Percentiles rank a stretch among this genome's conserved stretches.
phyloP scores from a whole-genome alignment of 768 basidiomycete genomes.

The Boletus rufocinnamomeus region DNA sequence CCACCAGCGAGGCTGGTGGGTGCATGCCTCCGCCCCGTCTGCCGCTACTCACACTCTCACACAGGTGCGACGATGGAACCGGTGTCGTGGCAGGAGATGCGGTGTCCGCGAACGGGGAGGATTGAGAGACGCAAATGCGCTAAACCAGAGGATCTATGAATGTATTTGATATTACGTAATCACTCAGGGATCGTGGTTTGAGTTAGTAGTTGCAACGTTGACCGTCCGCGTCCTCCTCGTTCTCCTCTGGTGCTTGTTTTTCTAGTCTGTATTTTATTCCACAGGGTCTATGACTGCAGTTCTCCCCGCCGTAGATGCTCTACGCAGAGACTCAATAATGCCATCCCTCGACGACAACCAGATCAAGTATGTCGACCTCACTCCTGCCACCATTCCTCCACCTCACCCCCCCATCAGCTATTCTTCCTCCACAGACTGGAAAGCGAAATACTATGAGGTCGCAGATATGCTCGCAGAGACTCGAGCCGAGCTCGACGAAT shows the following conservation, averaged over 20 bases:
- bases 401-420: constrained; percentile 44
- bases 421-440: constrained; percentile 69
- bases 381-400: constrained; percentile 18
- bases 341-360: constrained; percentile 63
- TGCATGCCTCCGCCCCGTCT: constrained; percentile 7
- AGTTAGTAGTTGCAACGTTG: constrained; percentile 14
- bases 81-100: constrained; percentile 90
- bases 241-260: constrained; percentile 10
- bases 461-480: constrained; percentile 85
- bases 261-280: constrained; percentile 26
- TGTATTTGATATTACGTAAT: constrained; percentile 21
- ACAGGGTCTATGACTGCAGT: constrained; percentile 58
- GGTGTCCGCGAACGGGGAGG: constrained; percentile 77
- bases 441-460: constrained; percentile 76
- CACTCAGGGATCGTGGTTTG: constrained; percentile 20
- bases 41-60: constrained; percentile 7
- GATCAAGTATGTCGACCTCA: constrained; percentile 48
- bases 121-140: constrained; percentile 85
- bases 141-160: constrained; percentile 69
- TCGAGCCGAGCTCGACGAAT: constrained; percentile 82
- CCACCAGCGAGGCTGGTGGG: constrained; percentile 82
- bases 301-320: constrained; percentile 57
- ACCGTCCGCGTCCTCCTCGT: constrained; percentile 7
- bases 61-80: constrained; percentile 81
- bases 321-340: constrained; percentile 61